Base-by-base conservation (phyloP, 495 filamentous ascomycete genomes). In the Talaromyces adpressus region DNA sequence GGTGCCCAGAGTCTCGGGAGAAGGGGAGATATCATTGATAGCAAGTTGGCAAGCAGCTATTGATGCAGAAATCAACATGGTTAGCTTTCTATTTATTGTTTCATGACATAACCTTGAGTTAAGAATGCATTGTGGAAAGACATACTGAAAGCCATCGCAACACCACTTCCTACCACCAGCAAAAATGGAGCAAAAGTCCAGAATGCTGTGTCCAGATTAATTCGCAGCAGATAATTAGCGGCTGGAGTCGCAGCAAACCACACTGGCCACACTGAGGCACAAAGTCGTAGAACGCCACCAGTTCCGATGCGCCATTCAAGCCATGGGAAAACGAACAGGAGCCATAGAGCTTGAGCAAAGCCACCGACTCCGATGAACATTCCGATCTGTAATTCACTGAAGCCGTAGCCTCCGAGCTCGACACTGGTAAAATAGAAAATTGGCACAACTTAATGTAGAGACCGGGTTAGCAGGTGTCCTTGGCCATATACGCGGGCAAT, bases 1-100 rank as follows among this genome's bases (percentile, higher is more conserved):
- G 14, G 83, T 88, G 6, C 85, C 87, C 27, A 91, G 72, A 6
- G 81, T 80, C 32, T 69, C 70, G 14, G 82, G 78, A 14, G 78
- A 83, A 0, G 89, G 89, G 14, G 85, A 78, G 12, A 88, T 81
- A 62, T 89, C 85, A 73, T 90, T 91, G 27, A 91, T 64, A 34
- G 82, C 84, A 23, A 91, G 82, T 76, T 90, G 87, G 23, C 84
- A 78, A 6, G 79, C 84, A 16, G 87, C 73, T 76, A 52, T 56
- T 25, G 20, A 57, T 4, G 36, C 36, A 41, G 56, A 59, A 47
- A 54, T 30, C 25, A 7, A n/a, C 52, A 7, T 12, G 22, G 27
- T 56, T 29, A 56, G 23, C 22, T 32, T 51, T 20, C 32, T 34
- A 49, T 34, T 53, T 45, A 8, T 9, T 12, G 29, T n/a, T 34